These are phyloP conservation scores for Neonectria coccinea DNA, from an alignment of 2,329 filamentous ascomycete genomes.

Conservation along the genomic window DNA sequence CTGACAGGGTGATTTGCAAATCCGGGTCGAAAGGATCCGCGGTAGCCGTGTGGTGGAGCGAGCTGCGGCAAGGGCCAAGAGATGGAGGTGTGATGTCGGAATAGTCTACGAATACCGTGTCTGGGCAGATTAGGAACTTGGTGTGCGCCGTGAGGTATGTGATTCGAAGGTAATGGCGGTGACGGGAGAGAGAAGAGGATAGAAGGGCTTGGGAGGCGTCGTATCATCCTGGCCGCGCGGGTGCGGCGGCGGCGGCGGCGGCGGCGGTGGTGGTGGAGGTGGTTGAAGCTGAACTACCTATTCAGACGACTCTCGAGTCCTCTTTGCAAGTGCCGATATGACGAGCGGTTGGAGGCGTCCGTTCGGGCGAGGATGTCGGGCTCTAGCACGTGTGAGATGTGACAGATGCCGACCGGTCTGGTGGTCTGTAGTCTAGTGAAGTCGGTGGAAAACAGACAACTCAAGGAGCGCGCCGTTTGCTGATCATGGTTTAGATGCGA, in stretches of 20 bases:
- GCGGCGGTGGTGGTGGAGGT: not conserved
- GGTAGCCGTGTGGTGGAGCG: not conserved
- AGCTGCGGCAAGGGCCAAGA: not conserved
- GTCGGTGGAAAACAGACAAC: not conserved
- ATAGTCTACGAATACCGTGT: not conserved
- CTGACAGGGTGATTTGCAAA: constrained; percentile 3
- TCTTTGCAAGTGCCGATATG: not conserved
- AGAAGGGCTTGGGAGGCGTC: not conserved
- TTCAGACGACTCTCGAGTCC: not conserved
- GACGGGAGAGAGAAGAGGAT: not conserved
- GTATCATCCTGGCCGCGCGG: not conserved
- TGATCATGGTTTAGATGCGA: not conserved
- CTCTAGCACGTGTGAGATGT: not conserved
- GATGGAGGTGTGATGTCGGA: not conserved
- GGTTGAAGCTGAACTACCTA: not conserved
- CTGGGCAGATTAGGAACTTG: not conserved
- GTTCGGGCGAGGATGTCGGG: not conserved
- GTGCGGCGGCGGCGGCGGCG: not conserved
- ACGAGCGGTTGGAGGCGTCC: not conserved
- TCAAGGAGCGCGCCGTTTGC: not conserved
- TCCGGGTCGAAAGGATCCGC: not conserved
- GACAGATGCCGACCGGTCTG: not conserved
- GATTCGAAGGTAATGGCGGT: not conserved
- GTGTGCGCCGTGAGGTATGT: not conserved
- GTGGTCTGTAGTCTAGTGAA: not conserved